Evolutionary conservation across 2,329 filamentous ascomycete species (phyloP), one percentile per base, ranked within the genome.

Genomic region (Lojkania enalia): DNA sequence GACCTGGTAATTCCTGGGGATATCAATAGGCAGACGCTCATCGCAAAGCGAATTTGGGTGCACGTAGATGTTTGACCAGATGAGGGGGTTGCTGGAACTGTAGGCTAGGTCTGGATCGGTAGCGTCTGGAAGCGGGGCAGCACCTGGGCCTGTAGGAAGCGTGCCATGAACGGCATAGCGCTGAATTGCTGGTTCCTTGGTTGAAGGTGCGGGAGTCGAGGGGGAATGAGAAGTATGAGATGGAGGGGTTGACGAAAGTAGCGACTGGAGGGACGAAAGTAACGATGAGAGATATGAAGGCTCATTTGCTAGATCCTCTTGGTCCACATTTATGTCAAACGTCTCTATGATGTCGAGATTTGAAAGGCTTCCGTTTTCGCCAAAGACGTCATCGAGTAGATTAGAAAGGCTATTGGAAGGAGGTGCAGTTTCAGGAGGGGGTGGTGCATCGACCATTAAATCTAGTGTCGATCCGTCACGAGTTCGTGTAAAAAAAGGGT

Each of bases 401-500:
- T 63, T 54, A 13, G 55, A 55, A 9, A 61, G 42, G 7, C 48
- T 43, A 11, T 37, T 48, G 2, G 58, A 48, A 5, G 50, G 44
- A 16, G 55, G 39, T 5, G 49, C 39, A 19, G 59, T 42, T 36
- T 41, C 29, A 46, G 66, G 44, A 36, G 56, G 42, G 44, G 66
- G 53, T 42, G 65, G 51, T 42, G 66, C 68, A 55, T 88, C 84
- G 41, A 94, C 68, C 46, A 91, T 78, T 30, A 96, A 70, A 56
- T 95, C 88, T 39, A 95, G 75, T 51, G 85, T 79, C 44, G 87
- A 77, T 3, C 81, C 71, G 59, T 96, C 88, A 35, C 87, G 82
- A 19, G 91, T 77, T 20, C 88, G 81, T 7, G 85, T 87, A 67
- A 96, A 96, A 45, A 91, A 85, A 12, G 90, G 88, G 68, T 96